phyloP scores from a whole-genome alignment of 2,329 filamentous ascomycete species.

The Fusarium nisikadoi region DNA sequence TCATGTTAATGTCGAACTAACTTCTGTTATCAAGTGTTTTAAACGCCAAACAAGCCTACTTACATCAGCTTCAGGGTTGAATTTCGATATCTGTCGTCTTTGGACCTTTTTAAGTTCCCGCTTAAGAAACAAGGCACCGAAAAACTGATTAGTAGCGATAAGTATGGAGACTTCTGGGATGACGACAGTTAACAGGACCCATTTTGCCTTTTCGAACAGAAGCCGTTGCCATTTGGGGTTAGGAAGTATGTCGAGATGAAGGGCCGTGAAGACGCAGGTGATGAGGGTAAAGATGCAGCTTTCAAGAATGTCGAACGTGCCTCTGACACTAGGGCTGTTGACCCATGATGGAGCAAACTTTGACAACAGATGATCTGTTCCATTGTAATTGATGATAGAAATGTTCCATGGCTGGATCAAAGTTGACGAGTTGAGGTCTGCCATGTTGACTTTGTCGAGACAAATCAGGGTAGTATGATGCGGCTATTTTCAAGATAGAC shows the following conservation, averaged over 20 bases:
- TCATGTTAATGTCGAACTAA: not conserved
- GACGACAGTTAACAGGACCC: not conserved
- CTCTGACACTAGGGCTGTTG: not conserved
- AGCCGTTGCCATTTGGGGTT: not conserved
- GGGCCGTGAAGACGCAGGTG: not conserved
- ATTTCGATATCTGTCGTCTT: not conserved
- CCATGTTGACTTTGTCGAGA: not conserved
- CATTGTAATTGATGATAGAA: not conserved
- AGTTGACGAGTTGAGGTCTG: not conserved
- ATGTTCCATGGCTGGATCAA: not conserved
- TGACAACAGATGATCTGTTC: not conserved
- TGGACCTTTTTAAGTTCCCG: not conserved
- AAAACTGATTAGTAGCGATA: not conserved
- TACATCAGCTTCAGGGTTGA: not conserved
- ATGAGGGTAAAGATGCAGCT: slow-evolving; percentile 6
- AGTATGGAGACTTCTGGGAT: not conserved
- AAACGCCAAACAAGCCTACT: fast-evolving
- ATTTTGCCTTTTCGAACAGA: not conserved
- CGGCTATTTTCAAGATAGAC: fast-evolving
- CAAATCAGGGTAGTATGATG: fast-evolving
- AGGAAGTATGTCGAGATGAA: not conserved
- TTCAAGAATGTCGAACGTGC: not conserved
- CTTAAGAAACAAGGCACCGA: fast-evolving
- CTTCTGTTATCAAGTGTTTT: fast-evolving
- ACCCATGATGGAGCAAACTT: not conserved